Evolutionary conservation across 2,329 filamentous ascomycete genomes (phyloP).

Genomic region (Cercospora canescens): DNA sequence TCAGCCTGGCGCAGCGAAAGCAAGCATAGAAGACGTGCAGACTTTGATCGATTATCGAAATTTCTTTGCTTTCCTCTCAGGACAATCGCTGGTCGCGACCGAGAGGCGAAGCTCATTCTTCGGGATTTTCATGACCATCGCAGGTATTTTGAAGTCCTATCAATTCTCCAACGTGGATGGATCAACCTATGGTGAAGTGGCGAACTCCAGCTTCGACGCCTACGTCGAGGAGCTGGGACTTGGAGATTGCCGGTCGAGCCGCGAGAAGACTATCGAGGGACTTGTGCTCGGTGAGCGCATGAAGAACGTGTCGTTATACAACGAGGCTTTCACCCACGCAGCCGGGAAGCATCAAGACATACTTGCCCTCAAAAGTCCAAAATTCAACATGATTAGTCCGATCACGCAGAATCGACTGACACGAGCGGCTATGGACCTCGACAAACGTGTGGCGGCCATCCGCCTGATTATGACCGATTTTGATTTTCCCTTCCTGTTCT

Average conservation of each 20-base stretch:
- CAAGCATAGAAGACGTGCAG: slow-evolving; percentile 52
- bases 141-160: slow-evolving; percentile 57
- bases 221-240: slow-evolving; percentile 77
- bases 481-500: slow-evolving; percentile 86
- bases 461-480: slow-evolving; percentile 79
- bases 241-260: slow-evolving; percentile 76
- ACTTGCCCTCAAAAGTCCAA: slow-evolving; percentile 66
- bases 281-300: slow-evolving; percentile 87
- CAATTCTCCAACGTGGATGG: slow-evolving; percentile 63
- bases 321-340: slow-evolving; percentile 87
- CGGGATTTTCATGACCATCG: slow-evolving; percentile 61
- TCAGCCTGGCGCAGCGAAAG: slow-evolving; percentile 29
- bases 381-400: slow-evolving; percentile 69
- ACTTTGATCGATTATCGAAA: slow-evolving; percentile 62
- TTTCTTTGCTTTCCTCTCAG: slow-evolving; percentile 64
- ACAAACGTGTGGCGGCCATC: slow-evolving; percentile 69
- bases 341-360: slow-evolving; percentile 80
- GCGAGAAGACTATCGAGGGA: slow-evolving; percentile 86
- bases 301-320: slow-evolving; percentile 79
- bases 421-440: slow-evolving; percentile 76
- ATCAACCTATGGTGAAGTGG: slow-evolving; percentile 64
- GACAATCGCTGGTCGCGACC: slow-evolving; percentile 61
- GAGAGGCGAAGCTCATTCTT: slow-evolving; percentile 57
- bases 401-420: slow-evolving; percentile 79
- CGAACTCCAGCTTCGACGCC: slow-evolving; percentile 65